These are phyloP conservation scores for Uromyces viciae-fabae DNA, from an alignment of 1,284 basidiomycete species.

Conservation along the genomic window DNA sequence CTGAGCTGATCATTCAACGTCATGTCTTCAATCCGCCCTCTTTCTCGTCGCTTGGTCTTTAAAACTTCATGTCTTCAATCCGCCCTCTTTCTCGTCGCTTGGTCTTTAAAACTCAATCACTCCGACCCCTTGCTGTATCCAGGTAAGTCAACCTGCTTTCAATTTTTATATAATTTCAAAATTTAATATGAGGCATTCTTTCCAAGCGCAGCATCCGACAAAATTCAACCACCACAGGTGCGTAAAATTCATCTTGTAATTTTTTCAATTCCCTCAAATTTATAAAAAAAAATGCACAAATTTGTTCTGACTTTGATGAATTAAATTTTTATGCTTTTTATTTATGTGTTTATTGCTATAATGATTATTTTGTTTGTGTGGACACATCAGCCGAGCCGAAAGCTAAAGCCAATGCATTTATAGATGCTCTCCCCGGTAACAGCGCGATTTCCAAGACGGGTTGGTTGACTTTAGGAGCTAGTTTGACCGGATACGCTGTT, in stretches of 20 bases:
- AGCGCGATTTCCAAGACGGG: constrained; percentile 83
- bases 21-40: not conserved
- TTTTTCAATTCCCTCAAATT: constrained; percentile 48
- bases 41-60: not conserved
- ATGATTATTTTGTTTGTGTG: constrained; percentile 47
- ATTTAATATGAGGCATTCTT: not conserved
- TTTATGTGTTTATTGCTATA: constrained; percentile 41
- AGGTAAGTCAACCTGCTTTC: not conserved
- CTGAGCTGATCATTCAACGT: too few relatives aligned
- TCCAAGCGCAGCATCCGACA: not conserved
- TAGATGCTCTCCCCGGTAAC: constrained; percentile 86
- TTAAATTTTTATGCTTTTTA: not conserved
- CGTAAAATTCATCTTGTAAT: not conserved
- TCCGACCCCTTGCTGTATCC: not conserved
- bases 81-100: not conserved
- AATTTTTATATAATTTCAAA: not conserved
- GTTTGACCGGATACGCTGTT: constrained; percentile 52
- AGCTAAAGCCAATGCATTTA: constrained; percentile 82
- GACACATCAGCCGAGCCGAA: constrained; percentile 62
- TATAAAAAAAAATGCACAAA: not conserved
- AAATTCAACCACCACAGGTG: not conserved
- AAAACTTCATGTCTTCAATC: constrained; percentile 1
- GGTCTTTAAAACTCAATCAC: not conserved
- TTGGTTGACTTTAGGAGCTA: constrained; percentile 55
- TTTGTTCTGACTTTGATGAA: not conserved